These are phyloP conservation scores for Eugenia klotzschiana DNA, from an alignment of 441 rosid species.

Conservation along the genomic window DNA sequence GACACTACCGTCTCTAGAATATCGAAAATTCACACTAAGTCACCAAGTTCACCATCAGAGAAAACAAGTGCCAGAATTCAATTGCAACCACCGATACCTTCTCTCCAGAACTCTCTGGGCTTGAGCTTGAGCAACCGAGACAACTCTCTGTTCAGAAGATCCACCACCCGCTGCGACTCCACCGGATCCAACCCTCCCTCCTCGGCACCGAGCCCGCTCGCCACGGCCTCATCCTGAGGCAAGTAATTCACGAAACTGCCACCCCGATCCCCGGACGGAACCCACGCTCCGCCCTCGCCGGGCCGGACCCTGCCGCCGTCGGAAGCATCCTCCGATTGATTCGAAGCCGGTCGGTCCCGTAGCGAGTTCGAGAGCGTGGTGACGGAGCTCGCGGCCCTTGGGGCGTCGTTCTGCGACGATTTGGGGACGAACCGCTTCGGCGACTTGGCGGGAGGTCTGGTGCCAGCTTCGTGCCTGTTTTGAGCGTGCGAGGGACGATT, in stretches of 20 bases:
- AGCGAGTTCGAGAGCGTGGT: conserved; percentile 61
- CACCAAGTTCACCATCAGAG: background rate
- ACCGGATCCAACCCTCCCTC: conserved; percentile 83
- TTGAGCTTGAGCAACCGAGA: conserved; percentile 62
- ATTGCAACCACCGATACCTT: conserved; percentile 26
- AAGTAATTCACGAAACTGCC: conserved; percentile 71
- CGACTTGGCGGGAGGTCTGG: conserved; percentile 17
- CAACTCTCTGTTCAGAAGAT: conserved; percentile 75
- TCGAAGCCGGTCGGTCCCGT: conserved; percentile 30
- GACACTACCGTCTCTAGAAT: background rate
- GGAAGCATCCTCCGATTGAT: conserved; percentile 7
- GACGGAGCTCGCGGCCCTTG: conserved; percentile 10
- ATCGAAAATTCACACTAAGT: background rate
- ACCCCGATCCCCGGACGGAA: conserved; percentile 16
- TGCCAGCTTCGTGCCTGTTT: background rate
- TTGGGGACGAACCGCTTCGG: conserved; percentile 39
- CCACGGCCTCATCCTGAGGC: conserved; percentile 97
- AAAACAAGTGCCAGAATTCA: background rate
- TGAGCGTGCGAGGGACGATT: conserved; percentile 19
- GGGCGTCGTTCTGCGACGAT: conserved; percentile 6
- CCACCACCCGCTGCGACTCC: conserved; percentile 94
- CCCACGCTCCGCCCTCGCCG: conserved; percentile 30
- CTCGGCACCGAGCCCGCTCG: conserved; percentile 59
- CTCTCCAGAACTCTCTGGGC: conserved; percentile 83
- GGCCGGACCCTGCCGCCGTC: conserved; percentile 21